These are phyloP conservation scores for Neocallimastix lanati DNA, from an alignment of 192 early-diverging fungal species.

Conservation along the genomic window DNA sequence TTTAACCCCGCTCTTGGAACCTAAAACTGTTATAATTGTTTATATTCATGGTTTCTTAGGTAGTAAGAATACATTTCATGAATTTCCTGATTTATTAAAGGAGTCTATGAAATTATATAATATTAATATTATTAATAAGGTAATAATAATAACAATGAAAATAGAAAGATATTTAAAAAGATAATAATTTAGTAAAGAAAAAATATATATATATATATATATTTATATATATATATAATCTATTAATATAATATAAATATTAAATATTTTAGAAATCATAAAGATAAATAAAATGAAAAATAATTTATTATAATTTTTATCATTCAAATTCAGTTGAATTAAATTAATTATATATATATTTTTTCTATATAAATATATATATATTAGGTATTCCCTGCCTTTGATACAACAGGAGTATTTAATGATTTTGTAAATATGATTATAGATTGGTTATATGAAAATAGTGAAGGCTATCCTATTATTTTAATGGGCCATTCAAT, in stretches of 20 bases:
- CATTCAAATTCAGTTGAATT: no score
- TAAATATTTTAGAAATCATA: no score
- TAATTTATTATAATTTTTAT: no score
- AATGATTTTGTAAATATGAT: background rate
- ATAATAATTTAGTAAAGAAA: no score
- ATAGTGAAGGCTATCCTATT: background rate
- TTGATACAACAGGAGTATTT: background rate
- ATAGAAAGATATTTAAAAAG: no score
- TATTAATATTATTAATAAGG: background rate
- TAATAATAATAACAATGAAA: background rate
- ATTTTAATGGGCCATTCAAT: background rate
- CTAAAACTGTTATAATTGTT: background rate
- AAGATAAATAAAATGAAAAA: no score
- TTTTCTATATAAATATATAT: background rate
- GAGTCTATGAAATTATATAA: background rate
- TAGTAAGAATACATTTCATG: background rate
- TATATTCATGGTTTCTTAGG: background rate
- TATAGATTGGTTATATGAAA: background rate
- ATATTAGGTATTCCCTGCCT: background rate
- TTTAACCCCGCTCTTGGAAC: background rate
- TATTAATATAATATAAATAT: no score
- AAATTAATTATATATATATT: background rate
- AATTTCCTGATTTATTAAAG: background rate
- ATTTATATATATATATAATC: no score
- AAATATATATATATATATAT: no score